Evolutionary conservation across 495 filamentous ascomycete species (phyloP), one percentile per base, ranked within the genome.

Genomic region (Thermothielavioides terrestris): DNA sequence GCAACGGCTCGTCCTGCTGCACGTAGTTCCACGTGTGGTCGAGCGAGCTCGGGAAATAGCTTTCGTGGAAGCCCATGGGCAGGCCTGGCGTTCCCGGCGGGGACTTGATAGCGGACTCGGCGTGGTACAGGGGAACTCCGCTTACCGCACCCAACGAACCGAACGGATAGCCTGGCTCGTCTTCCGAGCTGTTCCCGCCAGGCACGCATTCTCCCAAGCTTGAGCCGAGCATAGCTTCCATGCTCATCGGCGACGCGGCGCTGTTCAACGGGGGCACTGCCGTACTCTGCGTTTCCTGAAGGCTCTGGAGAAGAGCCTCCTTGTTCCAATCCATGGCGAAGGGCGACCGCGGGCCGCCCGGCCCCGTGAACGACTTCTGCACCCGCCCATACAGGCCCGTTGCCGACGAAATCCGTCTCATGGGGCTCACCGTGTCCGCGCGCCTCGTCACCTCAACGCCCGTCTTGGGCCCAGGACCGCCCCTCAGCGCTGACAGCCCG

Each of bases 401-500:
- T 17, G 68, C 64, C 7, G 73, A 75, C 9, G 65, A 68, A 23
- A 76, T 71, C n/a, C 73, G 68, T 34, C 73, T 59, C 54, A 76
- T 67, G 6, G 72, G 68, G 56, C 65, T 70, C 4, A 66, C 62
- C 14, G 63, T 57, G 12, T 70, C 70, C 6, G 57, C 32, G 15
- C 68, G 52, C 46, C 64, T 60, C 0, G 68, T 50, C 42, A 52
- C 61, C 22, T 74, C 72, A 18, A 71, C 43, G 17, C 60, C 66
- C 1, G 65, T 67, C 57, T 69, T 75, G 4, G 67, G 62, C 14
- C 60, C 62, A 2, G 47, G 49, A n/a, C 62, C 64, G 22, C 60
- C 66, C 14, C 71, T 63, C 1, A 68, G 51, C 2, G 68, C 56
- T 14, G 60, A 27, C 15, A 67, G 55, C 12, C 64, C 68, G 6